phyloP scores from a whole-genome alignment of 1,139 yeast species.

The Sugiyamaella pinicola region DNA sequence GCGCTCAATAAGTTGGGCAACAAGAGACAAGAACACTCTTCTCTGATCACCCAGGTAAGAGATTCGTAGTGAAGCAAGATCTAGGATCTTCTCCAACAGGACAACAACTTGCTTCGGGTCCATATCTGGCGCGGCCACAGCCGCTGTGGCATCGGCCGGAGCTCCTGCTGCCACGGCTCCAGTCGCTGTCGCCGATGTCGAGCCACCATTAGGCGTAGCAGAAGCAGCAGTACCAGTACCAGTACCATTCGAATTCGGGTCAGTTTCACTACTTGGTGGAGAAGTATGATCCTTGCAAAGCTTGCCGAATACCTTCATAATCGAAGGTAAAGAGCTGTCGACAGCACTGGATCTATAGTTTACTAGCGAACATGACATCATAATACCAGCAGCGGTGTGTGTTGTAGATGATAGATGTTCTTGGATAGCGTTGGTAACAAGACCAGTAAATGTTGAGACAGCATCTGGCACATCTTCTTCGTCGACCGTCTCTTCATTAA shows the following conservation, averaged over 20 bases:
- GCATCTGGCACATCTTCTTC: constrained; percentile 59
- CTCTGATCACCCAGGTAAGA: constrained; percentile 90
- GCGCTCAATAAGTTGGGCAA: constrained; percentile 89
- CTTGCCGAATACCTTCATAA: constrained; percentile 86
- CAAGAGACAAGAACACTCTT: constrained; percentile 76
- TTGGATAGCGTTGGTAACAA: constrained; percentile 67
- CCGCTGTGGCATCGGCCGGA: constrained; percentile 15
- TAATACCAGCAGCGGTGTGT: constrained; percentile 90
- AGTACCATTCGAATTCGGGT: constrained; percentile 15
- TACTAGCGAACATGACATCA: constrained; percentile 80
- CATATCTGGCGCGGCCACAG: constrained; percentile 8
- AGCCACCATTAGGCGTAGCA: constrained; percentile 19
- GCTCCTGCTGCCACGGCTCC: constrained; percentile 9
- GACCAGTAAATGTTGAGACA: constrained; percentile 60
- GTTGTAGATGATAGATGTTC: constrained; percentile 83
- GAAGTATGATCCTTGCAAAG: constrained; percentile 81
- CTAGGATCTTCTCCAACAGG: constrained; percentile 72
- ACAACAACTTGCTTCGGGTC: constrained; percentile 64
- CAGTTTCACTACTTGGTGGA: constrained; percentile 26
- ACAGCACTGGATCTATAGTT: constrained; percentile 71
- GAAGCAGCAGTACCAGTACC: constrained; percentile 21
- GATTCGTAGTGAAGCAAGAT: constrained; percentile 77
- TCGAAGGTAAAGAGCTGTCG: constrained; percentile 70
- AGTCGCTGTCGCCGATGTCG: constrained; percentile 18
- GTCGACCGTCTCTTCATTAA: constrained; percentile 34